Base-by-base conservation (phyloP, 2,329 filamentous ascomycete genomes). In the Zasmidium angulare region DNA sequence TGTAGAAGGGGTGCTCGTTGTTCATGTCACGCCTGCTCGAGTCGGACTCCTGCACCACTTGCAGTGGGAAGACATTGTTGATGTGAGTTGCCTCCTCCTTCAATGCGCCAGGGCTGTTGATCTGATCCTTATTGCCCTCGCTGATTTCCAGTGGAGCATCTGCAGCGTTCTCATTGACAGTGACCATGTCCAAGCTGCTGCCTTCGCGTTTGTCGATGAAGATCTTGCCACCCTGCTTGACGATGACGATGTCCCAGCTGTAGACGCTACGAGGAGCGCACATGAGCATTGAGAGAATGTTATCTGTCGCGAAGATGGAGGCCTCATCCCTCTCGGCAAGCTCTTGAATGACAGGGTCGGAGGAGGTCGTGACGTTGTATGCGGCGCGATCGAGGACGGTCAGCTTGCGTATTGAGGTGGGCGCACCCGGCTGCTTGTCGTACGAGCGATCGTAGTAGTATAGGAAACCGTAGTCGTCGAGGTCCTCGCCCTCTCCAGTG, bases 31-130 rank as follows among this genome's bases (percentile, higher is more conserved):
- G 83, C 82, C 95, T 96, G 75, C 86, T 81, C 63, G 81, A 83
- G 65, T 91, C 86, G 68, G 84, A 89, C 82, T 99, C 95, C 69
- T 86, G 78, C 67, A 99, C 93, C 53, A 96, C 91, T 82, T 99
- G 95, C 78, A 96, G 91, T 69, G 91, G 90, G 77, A 99, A 99
- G 83, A 98, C 96, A 85, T 98, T 95, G 86, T 99, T 99, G 85
- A 99, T 99, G 82, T 97, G 96, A 54, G 95, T 99, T 56, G 95
- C 95, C 80, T 99, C 95, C 77, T 97, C 89, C 72, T 96, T 93
- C 59, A 99, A 87, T 55, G 93, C 91, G 56, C 82, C 81, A n/a
- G 95, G 95, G 73, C 92, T 92, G 85, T 99, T 99, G 79, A 99
- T 89, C 66, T 85, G 82, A 75, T 99, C 95, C 80, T 96, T 96